Evolutionary conservation across 768 basidiomycete genomes (phyloP), one percentile per base, ranked within the genome.

Genomic region (Russula compacta): DNA sequence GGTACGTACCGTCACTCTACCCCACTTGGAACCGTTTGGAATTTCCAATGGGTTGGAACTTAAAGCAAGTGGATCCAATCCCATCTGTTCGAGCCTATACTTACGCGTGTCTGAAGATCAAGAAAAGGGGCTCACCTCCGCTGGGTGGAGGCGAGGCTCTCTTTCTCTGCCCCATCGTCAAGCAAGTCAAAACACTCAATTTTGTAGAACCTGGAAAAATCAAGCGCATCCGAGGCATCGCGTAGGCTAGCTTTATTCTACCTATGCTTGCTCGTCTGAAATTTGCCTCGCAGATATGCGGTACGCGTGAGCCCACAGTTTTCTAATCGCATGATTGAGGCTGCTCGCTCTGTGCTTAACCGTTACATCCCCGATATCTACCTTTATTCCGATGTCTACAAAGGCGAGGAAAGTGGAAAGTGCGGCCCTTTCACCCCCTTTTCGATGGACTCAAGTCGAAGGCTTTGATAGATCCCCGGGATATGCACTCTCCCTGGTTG

Each of bases 291-390:
- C 68, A 97, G 94, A 7, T 95, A 98, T 74, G 92, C 94, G 3
- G 95, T 98, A 32, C 88, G 97, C 43, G 93, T 98, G 9, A 95
- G 86, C 65, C 97, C 97, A 24, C 95, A 98, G 70, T 92, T 99
- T 71, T 97, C 95, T 2, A 97, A 97, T 72, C 83, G 97, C 42
- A 92, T 98, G 87, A 97, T 99, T 53, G 95, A 98, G 68, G 83
- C 95, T 8, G 85, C 92, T 17, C 85, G 97, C 42, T 94, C 92
- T 2, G 79, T 99, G 24, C 78, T 99, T 47, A 98, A 98, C 71
- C 88, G 94, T 4, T 97, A 90, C 72, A 97, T 98, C 60, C 95
- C 97, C 40, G 97, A 99, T 71, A 94, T 98, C 33, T 98, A 98
- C 74, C 83, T 99, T 42, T 95, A 98, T 72, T 95, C 97, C 4